A percentile compares a stretch with the other conserved stretches of the same genome.
phyloP scores from a whole-genome alignment of 768 basidiomycete genomes.

The Lactarius indigo region DNA sequence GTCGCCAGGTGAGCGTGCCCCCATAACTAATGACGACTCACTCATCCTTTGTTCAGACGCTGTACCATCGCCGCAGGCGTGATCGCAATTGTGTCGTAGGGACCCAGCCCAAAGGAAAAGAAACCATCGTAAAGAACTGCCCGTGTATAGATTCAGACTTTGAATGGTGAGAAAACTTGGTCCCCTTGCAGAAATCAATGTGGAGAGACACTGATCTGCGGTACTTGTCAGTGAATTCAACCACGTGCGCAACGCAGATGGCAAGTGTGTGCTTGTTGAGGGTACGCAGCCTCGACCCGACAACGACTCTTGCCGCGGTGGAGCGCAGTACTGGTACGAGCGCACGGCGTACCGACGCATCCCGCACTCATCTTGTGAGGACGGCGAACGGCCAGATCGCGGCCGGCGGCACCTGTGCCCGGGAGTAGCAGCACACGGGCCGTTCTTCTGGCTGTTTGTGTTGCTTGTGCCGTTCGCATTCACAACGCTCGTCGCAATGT shows the following conservation, averaged over 20 bases:
- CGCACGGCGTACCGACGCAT: conserved; percentile 90
- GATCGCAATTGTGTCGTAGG: conserved; percentile 84
- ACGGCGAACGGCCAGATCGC: conserved; percentile 72
- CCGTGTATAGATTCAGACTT: conserved; percentile 74
- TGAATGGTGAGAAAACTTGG: conserved; percentile 69
- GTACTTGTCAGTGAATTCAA: conserved; percentile 80
- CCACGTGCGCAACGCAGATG: conserved; percentile 61
- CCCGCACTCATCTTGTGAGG: conserved; percentile 83
- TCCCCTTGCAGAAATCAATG: not conserved
- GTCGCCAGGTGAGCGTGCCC: conserved; percentile 61
- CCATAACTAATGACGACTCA: not conserved
- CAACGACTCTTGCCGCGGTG: conserved; percentile 60
- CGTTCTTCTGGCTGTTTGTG: conserved; percentile 82
- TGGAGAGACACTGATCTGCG: not conserved
- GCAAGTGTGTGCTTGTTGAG: conserved; percentile 72
- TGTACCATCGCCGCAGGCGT: conserved; percentile 87
- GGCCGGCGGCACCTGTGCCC: conserved; percentile 78
- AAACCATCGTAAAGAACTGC: conserved; percentile 65
- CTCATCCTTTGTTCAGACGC: conserved; percentile 48
- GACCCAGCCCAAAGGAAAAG: conserved; percentile 49
- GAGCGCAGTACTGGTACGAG: conserved; percentile 87
- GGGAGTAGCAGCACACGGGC: conserved; percentile 67
- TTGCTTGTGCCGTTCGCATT: conserved; percentile 73
- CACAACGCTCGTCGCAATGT: conserved; percentile 73
- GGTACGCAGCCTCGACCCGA: conserved; percentile 60